Evolutionary conservation across 2,329 filamentous ascomycete genomes (phyloP).

Genomic region (Emergomyces orientalis): DNA sequence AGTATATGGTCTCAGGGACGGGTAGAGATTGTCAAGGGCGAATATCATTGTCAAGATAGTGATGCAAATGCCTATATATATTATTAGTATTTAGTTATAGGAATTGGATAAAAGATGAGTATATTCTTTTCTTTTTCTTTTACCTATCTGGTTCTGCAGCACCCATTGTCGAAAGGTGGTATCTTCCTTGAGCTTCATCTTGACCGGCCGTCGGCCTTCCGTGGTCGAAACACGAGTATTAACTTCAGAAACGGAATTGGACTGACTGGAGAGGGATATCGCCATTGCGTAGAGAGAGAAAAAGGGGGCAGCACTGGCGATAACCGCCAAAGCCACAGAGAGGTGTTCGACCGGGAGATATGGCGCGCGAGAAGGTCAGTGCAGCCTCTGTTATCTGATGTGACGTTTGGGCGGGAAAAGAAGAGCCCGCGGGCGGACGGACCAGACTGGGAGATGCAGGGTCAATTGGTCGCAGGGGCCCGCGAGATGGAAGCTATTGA

Average conservation of each 20-base stretch:
- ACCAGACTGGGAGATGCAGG: not conserved
- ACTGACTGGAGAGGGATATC: slow-evolving; percentile 24
- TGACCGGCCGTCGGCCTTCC: slow-evolving; percentile 23
- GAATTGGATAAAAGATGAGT: not conserved
- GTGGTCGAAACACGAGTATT: slow-evolving; percentile 34
- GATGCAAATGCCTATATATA: slow-evolving; percentile 60
- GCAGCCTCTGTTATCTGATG: not conserved
- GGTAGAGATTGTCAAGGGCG: slow-evolving; percentile 73
- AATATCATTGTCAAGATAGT: slow-evolving; percentile 77
- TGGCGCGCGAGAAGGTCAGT: not conserved
- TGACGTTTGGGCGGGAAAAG: not conserved
- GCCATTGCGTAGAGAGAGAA: slow-evolving; percentile 22
- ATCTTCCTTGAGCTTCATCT: slow-evolving; percentile 19
- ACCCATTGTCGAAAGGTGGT: slow-evolving; percentile 50
- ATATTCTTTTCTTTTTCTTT: too few relatives aligned
- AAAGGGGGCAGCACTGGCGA: not conserved
- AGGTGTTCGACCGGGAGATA: not conserved
- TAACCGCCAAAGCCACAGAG: slow-evolving; percentile 9
- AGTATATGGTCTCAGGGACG: slow-evolving; percentile 68
- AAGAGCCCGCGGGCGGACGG: not conserved
- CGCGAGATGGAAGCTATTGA: not conserved
- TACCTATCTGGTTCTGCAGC: slow-evolving; percentile 73
- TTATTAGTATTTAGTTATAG: not conserved
- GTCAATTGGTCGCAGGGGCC: not conserved
- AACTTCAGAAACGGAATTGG: slow-evolving; percentile 29